phyloP scores from a whole-genome alignment of 176 grass and related monocot species.

The Otatea glauca region DNA sequence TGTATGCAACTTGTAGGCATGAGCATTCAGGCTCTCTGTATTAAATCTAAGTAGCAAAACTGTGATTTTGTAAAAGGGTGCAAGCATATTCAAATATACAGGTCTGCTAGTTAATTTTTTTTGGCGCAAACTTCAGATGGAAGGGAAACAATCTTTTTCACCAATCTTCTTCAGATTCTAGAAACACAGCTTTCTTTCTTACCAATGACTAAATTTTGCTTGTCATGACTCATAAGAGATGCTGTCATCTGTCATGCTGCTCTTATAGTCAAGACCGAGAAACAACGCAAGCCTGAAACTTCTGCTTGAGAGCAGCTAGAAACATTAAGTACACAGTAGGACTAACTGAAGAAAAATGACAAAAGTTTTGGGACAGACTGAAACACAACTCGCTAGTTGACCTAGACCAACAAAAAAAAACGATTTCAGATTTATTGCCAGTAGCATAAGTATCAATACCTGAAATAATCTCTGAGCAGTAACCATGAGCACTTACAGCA shows the following conservation, averaged over 20 bases:
- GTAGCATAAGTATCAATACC: neutral
- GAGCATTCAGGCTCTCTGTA: neutral
- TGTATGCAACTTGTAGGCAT: neutral
- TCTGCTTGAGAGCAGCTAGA: neutral
- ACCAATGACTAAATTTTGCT: neutral
- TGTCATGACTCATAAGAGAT: neutral
- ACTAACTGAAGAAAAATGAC: neutral
- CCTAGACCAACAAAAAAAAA: neutral
- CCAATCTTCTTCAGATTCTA: neutral
- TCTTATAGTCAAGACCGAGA: neutral
- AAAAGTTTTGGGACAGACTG: neutral
- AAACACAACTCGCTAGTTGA: neutral
- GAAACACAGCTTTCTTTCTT: neutral
- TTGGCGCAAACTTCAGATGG: neutral
- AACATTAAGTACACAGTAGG: neutral
- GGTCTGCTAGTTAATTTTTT: neutral
- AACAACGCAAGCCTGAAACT: neutral
- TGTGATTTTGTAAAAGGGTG: neutral
- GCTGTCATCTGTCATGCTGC: neutral
- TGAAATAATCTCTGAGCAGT: slow-evolving; percentile 31
- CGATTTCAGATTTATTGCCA: slow-evolving; percentile 40
- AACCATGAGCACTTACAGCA: slow-evolving; percentile 19
- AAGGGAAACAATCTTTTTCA: neutral
- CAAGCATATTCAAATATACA: neutral
- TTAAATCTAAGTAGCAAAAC: neutral